phyloP scores from a whole-genome alignment of 306 rosid species.

The Myrica gale region DNA sequence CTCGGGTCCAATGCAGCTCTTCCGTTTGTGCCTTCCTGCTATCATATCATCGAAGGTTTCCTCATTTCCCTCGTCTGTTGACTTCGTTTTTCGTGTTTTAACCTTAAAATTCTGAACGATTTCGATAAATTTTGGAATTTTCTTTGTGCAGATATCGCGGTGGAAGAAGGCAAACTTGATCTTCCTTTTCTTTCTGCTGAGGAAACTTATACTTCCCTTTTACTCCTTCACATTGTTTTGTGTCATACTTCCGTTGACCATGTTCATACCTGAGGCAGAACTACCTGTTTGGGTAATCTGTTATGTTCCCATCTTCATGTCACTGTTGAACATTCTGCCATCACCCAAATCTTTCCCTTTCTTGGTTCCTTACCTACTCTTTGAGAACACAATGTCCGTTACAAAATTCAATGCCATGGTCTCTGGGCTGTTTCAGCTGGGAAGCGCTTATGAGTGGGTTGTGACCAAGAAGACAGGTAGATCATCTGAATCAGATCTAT shows the following conservation, averaged over 20 bases:
- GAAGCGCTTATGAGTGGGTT: constrained; percentile 97
- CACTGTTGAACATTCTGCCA: constrained; percentile 89
- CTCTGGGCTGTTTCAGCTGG: constrained; percentile 90
- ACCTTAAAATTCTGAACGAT: background rate
- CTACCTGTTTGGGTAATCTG: constrained; percentile 97
- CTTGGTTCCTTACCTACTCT: constrained; percentile 84
- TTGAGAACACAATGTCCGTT: constrained; percentile 99
- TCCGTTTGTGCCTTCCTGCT: constrained; percentile 83
- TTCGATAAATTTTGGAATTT: background rate
- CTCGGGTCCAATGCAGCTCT: constrained; percentile 99
- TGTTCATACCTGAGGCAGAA: constrained; percentile 96
- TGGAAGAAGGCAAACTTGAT: constrained; percentile 94
- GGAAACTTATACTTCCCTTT: constrained; percentile 94
- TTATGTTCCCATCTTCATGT: constrained; percentile 84
- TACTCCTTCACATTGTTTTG: constrained; percentile 98
- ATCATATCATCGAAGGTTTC: constrained; percentile 74
- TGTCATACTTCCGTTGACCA: constrained; percentile 84
- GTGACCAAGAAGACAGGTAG: constrained; percentile 98
- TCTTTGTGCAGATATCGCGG: constrained; percentile 62
- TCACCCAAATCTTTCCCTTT: constrained; percentile 95
- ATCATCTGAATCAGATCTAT: constrained; percentile 83
- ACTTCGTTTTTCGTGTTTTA: background rate
- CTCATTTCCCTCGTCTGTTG: constrained; percentile 1
- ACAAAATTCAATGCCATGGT: constrained; percentile 99
- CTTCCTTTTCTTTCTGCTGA: constrained; percentile 79